A percentile compares a stretch with the other conserved stretches of the same genome.
Evolutionary conservation across 139 green algal genomes (phyloP).

Genomic region (Micromonas commoda): DNA sequence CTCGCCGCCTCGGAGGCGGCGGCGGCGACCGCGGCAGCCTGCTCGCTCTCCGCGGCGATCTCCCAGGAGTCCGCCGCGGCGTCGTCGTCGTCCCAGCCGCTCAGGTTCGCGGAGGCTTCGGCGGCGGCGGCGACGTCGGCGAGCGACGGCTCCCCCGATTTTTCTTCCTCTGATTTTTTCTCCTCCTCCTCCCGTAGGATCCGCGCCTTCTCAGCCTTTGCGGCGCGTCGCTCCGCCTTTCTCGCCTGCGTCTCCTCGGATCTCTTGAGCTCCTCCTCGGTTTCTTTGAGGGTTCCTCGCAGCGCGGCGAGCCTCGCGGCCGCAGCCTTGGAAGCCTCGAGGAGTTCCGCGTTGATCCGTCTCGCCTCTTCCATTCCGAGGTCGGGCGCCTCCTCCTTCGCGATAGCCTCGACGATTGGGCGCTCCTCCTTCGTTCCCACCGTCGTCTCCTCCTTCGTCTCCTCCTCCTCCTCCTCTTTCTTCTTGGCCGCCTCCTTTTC

Average conservation of each 20-base stretch:
- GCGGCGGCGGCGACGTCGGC: too few species aligned
- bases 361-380: slow-evolving; percentile 1
- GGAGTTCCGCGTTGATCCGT: not conserved
- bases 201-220: not conserved
- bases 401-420: not conserved
- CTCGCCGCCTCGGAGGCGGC: too few species aligned
- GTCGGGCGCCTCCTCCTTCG: too few species aligned
- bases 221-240: not conserved
- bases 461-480: not conserved
- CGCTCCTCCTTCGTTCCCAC: not conserved
- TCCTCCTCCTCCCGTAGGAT: not conserved
- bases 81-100: too few species aligned
- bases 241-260: not conserved
- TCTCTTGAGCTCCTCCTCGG: not conserved
- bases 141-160: too few species aligned
- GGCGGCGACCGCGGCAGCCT: too few species aligned
- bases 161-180: too few species aligned
- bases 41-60: not conserved
- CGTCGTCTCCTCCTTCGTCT: not conserved
- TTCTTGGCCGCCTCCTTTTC: not conserved
- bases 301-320: not conserved
- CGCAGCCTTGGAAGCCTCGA: not conserved
- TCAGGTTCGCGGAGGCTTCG: not conserved
- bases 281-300: too few species aligned
- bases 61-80: not conserved